Evolutionary conservation across 495 filamentous ascomycete genomes (phyloP).

Genomic region (Hypoxylon fuscum): DNA sequence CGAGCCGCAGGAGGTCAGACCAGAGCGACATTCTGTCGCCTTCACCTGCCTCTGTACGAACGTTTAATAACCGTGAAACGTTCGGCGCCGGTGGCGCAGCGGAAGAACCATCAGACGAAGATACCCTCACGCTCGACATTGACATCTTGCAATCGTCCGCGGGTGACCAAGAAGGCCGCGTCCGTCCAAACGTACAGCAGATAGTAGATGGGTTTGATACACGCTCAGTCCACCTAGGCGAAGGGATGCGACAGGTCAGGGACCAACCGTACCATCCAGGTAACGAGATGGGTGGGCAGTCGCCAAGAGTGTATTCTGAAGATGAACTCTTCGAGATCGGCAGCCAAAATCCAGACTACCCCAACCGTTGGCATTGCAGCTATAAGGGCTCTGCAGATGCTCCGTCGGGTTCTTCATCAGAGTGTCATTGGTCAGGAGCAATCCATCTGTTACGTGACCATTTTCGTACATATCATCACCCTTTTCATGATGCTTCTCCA

Average conservation of each 20-base stretch:
- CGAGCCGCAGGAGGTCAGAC: conserved; percentile 12
- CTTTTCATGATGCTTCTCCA: conserved; percentile 14
- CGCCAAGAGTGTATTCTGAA: not conserved
- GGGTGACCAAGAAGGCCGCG: conserved; percentile 3
- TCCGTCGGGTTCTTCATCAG: conserved; percentile 24
- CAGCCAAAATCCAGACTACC: conserved; percentile 21
- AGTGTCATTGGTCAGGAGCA: conserved; percentile 40
- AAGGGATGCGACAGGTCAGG: conserved; percentile 19
- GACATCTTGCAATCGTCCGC: conserved; percentile 10
- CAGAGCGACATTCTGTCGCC: conserved; percentile 1
- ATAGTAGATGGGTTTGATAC: conserved; percentile 24
- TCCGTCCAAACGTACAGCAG: conserved; percentile 23
- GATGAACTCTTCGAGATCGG: conserved; percentile 34
- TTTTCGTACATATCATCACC: conserved; percentile 29
- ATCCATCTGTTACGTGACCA: conserved; percentile 23
- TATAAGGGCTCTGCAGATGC: conserved; percentile 28
- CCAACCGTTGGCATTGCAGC: conserved; percentile 41
- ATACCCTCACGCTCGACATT: conserved; percentile 16
- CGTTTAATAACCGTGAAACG: conserved; percentile 28
- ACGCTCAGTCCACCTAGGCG: conserved; percentile 16
- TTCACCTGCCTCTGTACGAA: conserved; percentile 7
- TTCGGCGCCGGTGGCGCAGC: conserved; percentile 39
- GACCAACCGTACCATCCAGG: conserved; percentile 32
- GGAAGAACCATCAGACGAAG: conserved; percentile 19
- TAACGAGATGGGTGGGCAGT: conserved; percentile 18